A percentile compares a stretch with the other conserved stretches of the same genome.
Conservation (phyloP, 768 basidiomycete genomes). For the Termitomyces sp. region DNA sequence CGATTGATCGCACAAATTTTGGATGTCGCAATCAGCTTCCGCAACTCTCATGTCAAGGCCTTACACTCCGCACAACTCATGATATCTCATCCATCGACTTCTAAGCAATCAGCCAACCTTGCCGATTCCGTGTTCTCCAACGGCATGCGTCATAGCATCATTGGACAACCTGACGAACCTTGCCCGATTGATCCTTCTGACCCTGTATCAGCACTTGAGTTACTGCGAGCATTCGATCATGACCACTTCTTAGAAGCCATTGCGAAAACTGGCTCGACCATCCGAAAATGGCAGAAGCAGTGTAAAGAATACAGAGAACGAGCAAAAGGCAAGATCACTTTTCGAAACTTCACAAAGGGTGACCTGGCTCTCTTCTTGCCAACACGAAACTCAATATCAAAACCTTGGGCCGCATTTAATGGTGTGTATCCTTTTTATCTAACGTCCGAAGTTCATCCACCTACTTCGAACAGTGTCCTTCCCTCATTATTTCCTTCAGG, state of each 20-base stretch:
- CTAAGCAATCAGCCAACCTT: slow-evolving; percentile 39
- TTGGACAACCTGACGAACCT: slow-evolving; percentile 54
- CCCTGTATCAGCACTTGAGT: slow-evolving; percentile 61
- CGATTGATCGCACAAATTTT: slow-evolving; percentile 78
- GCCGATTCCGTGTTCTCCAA: slow-evolving; percentile 46
- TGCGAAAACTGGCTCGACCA: slow-evolving; percentile 74
- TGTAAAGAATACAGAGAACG: slow-evolving; percentile 94
- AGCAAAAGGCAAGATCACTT: slow-evolving; percentile 95
- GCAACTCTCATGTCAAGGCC: slow-evolving; percentile 71
- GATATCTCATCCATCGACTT: slow-evolving; percentile 42
- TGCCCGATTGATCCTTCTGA: slow-evolving; percentile 77
- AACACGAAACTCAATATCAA: slow-evolving; percentile 87
- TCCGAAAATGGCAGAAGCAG: slow-evolving; percentile 96
- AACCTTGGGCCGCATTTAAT: slow-evolving; percentile 99
- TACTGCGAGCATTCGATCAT: slow-evolving; percentile 72
- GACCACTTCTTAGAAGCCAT: slow-evolving; percentile 83
- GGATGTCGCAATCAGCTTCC: slow-evolving; percentile 73
- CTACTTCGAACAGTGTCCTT: slow-evolving; percentile 63
- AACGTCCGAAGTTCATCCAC: slow-evolving; percentile 29
- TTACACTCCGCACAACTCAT: slow-evolving; percentile 56
- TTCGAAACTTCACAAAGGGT: slow-evolving; percentile 91
- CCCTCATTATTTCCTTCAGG: slow-evolving; percentile 95
- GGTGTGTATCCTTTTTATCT: slow-evolving; percentile 42
- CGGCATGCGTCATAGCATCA: slow-evolving; percentile 48
- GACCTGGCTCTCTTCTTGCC: slow-evolving; percentile 95